These are phyloP conservation scores for Rhodotorula taiwanensis DNA, from an alignment of 768 basidiomycete species.

Conservation along the genomic window DNA sequence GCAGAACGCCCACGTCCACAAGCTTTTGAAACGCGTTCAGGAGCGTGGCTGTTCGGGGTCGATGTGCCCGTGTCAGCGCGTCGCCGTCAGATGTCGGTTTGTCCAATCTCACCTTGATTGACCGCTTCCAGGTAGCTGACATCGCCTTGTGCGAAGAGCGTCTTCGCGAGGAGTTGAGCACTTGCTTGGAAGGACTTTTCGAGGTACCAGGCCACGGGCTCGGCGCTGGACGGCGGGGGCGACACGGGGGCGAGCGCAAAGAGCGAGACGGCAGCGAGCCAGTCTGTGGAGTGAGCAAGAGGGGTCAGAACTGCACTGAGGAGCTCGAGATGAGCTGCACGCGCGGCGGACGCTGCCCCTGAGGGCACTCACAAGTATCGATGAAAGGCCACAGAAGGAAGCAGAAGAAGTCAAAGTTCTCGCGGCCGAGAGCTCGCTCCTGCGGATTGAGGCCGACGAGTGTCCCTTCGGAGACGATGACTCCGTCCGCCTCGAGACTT, in stretches of 20 bases:
- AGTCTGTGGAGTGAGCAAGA: slow-evolving; percentile 10
- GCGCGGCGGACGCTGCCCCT: not conserved
- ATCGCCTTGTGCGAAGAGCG: slow-evolving; percentile 36
- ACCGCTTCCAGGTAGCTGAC: slow-evolving; percentile 38
- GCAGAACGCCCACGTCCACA: slow-evolving; percentile 34
- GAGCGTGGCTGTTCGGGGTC: slow-evolving; percentile 34
- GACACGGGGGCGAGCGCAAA: slow-evolving; percentile 26
- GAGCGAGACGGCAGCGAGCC: slow-evolving; percentile 35
- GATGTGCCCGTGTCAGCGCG: no score
- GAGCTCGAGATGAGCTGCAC: no score
- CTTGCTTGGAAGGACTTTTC: slow-evolving; percentile 27
- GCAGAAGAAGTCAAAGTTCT: slow-evolving; percentile 38
- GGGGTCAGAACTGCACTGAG: no score
- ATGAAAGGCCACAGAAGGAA: slow-evolving; percentile 37
- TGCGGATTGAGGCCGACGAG: slow-evolving; percentile 22
- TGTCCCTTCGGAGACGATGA: slow-evolving; percentile 25
- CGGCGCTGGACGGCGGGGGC: not conserved
- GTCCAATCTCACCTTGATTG: slow-evolving; percentile 35
- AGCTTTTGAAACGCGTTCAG: slow-evolving; percentile 37
- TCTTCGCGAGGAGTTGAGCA: slow-evolving; percentile 32
- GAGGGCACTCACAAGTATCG: slow-evolving; percentile 13
- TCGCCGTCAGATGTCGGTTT: no score
- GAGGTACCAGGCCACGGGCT: slow-evolving; percentile 28
- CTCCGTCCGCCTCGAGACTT: slow-evolving; percentile 30
- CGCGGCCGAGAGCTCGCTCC: slow-evolving; percentile 26